Base-by-base conservation (phyloP, 73 alveolate species). In the Paraurostyla sp. region DNA sequence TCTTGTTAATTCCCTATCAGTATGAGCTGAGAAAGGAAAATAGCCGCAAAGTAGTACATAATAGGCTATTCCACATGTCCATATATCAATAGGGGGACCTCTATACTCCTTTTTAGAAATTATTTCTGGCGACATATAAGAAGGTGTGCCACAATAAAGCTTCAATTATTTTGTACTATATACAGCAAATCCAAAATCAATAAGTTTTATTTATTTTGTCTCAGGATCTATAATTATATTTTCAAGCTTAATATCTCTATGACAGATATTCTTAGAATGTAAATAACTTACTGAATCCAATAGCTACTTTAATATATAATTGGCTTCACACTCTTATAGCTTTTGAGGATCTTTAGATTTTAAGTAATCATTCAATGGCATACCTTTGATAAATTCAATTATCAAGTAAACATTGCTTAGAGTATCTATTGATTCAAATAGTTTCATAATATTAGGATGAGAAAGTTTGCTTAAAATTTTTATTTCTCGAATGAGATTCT, bases 121-220 rank as follows among this genome's bases (percentile, higher is more conserved):
- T 7, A 93, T 83, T 80, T 93, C 97, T 0, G 97, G 97, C 27
- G 97, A 92, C 97, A 93, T 93, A 49, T 85, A 93, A 22, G 90
- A 69, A 0, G 96, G 96, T 22, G 97, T 93, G 9, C 97, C 97
- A 91, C 97, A 93, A 52, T 48, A 91, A 15, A 85, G 50, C 56
- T 91, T 93, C 35, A 80, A 38, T 52, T 20, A 6, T 22, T 50
- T 50, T 9, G 54, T 16, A 27, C 89, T 51, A 13, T 35, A 42
- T 2, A 78, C 85, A 7, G 85, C 75, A 62, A 83, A 83, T 29
- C 92, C 92, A 63, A 83, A 83, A 33, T 83, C 92, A 0, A 83
- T 83, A 4, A 83, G 58, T 58, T 83, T 83, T 13, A 83, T 43
- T 51, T 2, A 33, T 13, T n/a, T 27, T 15, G 76, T 18, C 20